Evolutionary conservation across 148 eudicot genomes (phyloP).

Genomic region (Chenopodium album): DNA sequence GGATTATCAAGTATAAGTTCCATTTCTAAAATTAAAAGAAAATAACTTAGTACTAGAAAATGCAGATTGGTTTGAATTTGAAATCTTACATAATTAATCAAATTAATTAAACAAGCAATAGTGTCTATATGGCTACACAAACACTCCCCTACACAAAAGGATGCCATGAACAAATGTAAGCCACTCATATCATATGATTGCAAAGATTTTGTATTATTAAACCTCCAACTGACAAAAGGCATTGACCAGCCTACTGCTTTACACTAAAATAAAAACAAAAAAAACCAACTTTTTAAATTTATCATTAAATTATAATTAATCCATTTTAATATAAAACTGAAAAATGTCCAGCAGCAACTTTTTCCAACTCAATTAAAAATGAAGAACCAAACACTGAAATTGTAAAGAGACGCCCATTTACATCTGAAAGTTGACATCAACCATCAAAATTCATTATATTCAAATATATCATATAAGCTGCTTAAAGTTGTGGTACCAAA

Average conservation of each 20-base stretch:
- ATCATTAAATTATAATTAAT: not conserved
- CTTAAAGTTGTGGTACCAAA: not conserved
- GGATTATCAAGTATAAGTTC: not conserved
- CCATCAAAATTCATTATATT: not conserved
- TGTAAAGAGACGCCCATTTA: not conserved
- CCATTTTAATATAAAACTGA: not conserved
- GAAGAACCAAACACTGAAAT: not conserved
- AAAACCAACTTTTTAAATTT: not conserved
- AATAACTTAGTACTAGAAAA: not conserved
- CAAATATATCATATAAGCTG: conserved; percentile 3
- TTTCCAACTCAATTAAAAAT: not conserved
- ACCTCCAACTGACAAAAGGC: not conserved
- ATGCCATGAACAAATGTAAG: not conserved
- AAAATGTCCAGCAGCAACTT: not conserved
- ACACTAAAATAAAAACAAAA: not conserved
- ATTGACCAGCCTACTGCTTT: not conserved
- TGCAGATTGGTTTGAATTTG: not conserved
- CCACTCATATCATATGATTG: not conserved
- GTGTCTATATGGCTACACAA: not conserved
- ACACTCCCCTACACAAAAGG: not conserved
- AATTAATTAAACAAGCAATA: not conserved
- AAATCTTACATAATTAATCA: not conserved
- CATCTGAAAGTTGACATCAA: not conserved
- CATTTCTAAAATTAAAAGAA: not conserved
- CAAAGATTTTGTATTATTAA: not conserved